Evolutionary conservation across 192 early-diverging fungal species (phyloP), one percentile per base, ranked within the genome.

Genomic region (Podila epicladia): DNA sequence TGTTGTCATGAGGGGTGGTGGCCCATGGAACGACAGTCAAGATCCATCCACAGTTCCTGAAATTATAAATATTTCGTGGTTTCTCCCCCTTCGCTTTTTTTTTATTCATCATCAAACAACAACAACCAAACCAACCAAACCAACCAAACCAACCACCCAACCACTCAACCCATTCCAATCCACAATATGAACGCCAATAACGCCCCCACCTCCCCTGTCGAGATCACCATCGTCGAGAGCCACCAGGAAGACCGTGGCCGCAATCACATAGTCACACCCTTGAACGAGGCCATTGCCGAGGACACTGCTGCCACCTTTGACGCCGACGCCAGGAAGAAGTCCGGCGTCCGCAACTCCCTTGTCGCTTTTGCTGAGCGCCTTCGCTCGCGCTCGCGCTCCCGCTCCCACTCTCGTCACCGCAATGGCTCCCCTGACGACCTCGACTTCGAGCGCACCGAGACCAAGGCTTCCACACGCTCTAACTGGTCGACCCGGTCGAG

Each of bases 381-480:
- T 28, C 59, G 59, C 2, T 61, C 59, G 22, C 59, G 59, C 19
- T 61, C 59, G 15, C 59, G 59, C 29, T 61, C 59, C 3, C 59
- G 31, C 28, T 61, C 68, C 48, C 73, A 64, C 35, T 57, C 59
- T 28, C 66, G 66, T 49, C 59, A 60, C 29, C 57, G 53, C 61
- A 50, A 55, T 26, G 31, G 31, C 28, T 49, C 66, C 26, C 58
- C 20, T 15, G 68, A 61, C n/a, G 64, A 58, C 28, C 59, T 61
- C 59, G 15, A 20, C 29, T 12, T 61, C 28, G 59, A 61, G 6
- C 59, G 59, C 59, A 61, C 59, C 59, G 26, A 32, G 12, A 74
- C 73, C 37, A 61, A 61, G 28, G 31, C 28, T 6, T 33, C 28
- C 31, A 66, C 62, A n/a, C 17, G 61, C n/a, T 74, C 72, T 32